Conservation (phyloP, 148 eudicot species). For the Cornus controversa region DNA sequence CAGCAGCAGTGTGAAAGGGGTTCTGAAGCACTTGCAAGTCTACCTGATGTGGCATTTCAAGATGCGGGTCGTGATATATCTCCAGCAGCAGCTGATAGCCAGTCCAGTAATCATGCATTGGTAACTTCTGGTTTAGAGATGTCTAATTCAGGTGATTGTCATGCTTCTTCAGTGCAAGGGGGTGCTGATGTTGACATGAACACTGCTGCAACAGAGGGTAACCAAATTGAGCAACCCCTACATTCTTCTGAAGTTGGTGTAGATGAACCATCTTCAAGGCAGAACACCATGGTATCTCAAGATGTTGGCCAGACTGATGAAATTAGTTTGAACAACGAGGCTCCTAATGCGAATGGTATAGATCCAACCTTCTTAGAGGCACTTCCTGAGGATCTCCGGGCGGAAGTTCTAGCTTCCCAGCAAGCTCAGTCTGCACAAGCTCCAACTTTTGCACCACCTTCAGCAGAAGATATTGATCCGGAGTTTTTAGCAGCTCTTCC, state of each 20-base stretch:
- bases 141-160: constrained; percentile 36
- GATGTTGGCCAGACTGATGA: constrained; percentile 57
- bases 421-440: constrained; percentile 79
- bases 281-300: constrained; percentile 34
- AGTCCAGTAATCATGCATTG: constrained; percentile 28
- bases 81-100: constrained; percentile 31
- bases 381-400: constrained; percentile 93
- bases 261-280: constrained; percentile 45
- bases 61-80: constrained; percentile 30
- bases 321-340: constrained; percentile 44
- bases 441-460: constrained; percentile 71
- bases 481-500: constrained; percentile 99
- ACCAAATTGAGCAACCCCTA: constrained; percentile 34
- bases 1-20: constrained; percentile 24
- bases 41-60: constrained; percentile 34
- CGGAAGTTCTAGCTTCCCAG: constrained; percentile 96
- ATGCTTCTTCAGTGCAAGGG: constrained; percentile 40
- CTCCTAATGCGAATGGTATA: constrained; percentile 65
- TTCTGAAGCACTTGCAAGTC: constrained; percentile 23
- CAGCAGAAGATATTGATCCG: constrained; percentile 95
- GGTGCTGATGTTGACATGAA: constrained; percentile 58
- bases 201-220: constrained; percentile 39
- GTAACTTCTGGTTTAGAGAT: constrained; percentile 36
- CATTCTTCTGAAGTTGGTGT: constrained; percentile 31
- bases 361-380: constrained; percentile 99